A percentile compares a stretch with the other conserved stretches of the same genome.
These are phyloP conservation scores for Pelargonium citronellum DNA, from an alignment of 441 rosid genomes.

Conservation along the genomic window DNA sequence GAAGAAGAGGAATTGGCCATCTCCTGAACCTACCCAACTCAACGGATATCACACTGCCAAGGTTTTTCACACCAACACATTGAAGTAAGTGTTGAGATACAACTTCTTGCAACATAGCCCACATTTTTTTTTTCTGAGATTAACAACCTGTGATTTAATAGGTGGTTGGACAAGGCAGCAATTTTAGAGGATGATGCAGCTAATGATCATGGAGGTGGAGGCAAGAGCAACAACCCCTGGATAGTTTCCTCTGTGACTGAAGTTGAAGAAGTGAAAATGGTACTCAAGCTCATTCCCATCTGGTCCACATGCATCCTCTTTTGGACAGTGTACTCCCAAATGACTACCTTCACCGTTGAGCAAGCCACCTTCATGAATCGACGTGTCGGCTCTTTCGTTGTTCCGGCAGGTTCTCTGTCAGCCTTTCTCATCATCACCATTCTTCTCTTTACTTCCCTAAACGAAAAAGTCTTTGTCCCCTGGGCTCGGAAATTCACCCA, in stretches of 20 bases:
- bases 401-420: conserved; percentile 67
- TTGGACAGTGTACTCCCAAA: conserved; percentile 86
- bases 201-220: conserved; percentile 16
- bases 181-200: conserved; percentile 28
- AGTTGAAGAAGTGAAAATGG: conserved; percentile 83
- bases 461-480: conserved; percentile 70
- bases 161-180: conserved; percentile 81
- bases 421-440: conserved; percentile 52
- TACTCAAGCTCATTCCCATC: conserved; percentile 59
- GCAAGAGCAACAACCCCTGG: conserved; percentile 43
- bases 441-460: conserved; percentile 76
- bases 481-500: conserved; percentile 48
- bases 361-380: conserved; percentile 74
- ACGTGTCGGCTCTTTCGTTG: conserved; percentile 39
- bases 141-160: conserved; percentile 17
- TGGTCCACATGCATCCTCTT: conserved; percentile 86
- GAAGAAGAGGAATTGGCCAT: conserved; percentile 51
- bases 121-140: not conserved
- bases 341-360: conserved; percentile 81
- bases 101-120: not conserved
- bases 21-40: conserved; percentile 56
- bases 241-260: conserved; percentile 57
- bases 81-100: conserved; percentile 35
- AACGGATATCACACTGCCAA: conserved; percentile 49
- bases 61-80: conserved; percentile 51